Conservation (phyloP, 345 rosid genomes). For the Stellera chamaejasme region DNA sequence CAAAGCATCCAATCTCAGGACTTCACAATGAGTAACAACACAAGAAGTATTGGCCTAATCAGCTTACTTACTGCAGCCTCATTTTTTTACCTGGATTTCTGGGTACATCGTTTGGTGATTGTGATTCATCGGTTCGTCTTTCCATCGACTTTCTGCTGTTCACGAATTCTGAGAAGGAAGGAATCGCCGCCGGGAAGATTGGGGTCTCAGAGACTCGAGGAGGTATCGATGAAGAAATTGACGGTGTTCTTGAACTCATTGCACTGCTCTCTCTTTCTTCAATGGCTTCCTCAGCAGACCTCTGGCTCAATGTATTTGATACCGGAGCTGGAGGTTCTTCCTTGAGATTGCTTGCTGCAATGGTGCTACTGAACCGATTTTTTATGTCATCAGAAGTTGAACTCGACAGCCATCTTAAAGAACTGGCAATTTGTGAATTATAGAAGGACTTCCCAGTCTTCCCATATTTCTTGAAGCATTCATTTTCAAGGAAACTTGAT, state of each 20-base stretch:
- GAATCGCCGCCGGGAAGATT: slow-evolving; percentile 45
- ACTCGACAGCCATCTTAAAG: slow-evolving; percentile 67
- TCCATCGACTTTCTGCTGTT: slow-evolving; percentile 32
- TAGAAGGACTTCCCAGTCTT: slow-evolving; percentile 83
- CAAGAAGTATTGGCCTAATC: background rate
- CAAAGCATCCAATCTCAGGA: no score
- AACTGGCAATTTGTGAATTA: slow-evolving; percentile 76
- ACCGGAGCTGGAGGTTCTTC: slow-evolving; percentile 19
- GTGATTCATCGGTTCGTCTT: slow-evolving; percentile 15
- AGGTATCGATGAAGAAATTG: slow-evolving; percentile 5
- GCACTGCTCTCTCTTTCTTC: slow-evolving; percentile 7
- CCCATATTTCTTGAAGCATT: slow-evolving; percentile 72
- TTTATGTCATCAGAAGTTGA: slow-evolving; percentile 33
- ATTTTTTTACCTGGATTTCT: slow-evolving; percentile 37
- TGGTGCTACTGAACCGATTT: slow-evolving; percentile 22
- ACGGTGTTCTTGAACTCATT: slow-evolving; percentile 13
- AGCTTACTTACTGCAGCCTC: slow-evolving; percentile 43
- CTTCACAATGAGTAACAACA: no score
- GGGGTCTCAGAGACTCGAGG: slow-evolving; percentile 19
- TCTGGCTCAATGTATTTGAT: slow-evolving; percentile 8
- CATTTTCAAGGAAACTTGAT: slow-evolving; percentile 58
- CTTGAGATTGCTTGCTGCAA: slow-evolving; percentile 9
- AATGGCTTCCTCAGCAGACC: slow-evolving; percentile 6
- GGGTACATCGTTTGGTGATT: slow-evolving; percentile 21
- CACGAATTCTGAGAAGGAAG: slow-evolving; percentile 72